Conservation (phyloP, 73 alveolate species). For the Paramecium tetraurelia region DNA sequence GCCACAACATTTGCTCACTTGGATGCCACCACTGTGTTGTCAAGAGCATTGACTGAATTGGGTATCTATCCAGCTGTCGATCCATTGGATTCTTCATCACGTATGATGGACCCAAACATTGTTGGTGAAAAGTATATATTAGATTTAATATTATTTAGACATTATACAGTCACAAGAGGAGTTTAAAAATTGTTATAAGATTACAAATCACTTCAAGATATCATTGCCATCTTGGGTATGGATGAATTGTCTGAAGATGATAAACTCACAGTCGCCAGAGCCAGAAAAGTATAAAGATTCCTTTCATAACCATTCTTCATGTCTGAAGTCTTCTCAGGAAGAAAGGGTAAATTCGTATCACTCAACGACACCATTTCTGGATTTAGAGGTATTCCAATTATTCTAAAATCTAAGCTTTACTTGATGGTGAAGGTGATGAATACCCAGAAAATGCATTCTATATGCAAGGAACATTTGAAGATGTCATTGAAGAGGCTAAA, state of each 20-base stretch:
- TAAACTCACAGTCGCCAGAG: slow-evolving; percentile 95
- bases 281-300: slow-evolving; percentile 92
- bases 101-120: slow-evolving; percentile 96
- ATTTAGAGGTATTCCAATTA: slow-evolving; percentile 61
- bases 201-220: slow-evolving; percentile 93
- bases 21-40: slow-evolving; percentile 97
- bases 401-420: slow-evolving; percentile 33
- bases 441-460: slow-evolving; percentile 94
- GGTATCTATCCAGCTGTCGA: slow-evolving; percentile 99
- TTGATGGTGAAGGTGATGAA: slow-evolving; percentile 92
- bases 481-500: slow-evolving; percentile 80
- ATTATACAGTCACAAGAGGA: slow-evolving; percentile 85
- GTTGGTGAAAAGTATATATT: slow-evolving; percentile 76
- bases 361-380: slow-evolving; percentile 86
- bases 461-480: slow-evolving; percentile 93
- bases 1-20: slow-evolving; percentile 99
- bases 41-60: slow-evolving; percentile 88
- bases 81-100: slow-evolving; percentile 95
- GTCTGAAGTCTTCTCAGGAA: slow-evolving; percentile 94
- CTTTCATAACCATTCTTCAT: slow-evolving; percentile 87
- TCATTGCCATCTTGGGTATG: slow-evolving; percentile 98
- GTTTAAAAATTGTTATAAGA: slow-evolving; percentile 87
- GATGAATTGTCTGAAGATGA: slow-evolving; percentile 97
- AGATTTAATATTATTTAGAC: background rate
- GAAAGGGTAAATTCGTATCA: slow-evolving; percentile 89